These are phyloP conservation scores for Aquilaria sinensis DNA, from an alignment of 345 rosid genomes.

Conservation along the genomic window DNA sequence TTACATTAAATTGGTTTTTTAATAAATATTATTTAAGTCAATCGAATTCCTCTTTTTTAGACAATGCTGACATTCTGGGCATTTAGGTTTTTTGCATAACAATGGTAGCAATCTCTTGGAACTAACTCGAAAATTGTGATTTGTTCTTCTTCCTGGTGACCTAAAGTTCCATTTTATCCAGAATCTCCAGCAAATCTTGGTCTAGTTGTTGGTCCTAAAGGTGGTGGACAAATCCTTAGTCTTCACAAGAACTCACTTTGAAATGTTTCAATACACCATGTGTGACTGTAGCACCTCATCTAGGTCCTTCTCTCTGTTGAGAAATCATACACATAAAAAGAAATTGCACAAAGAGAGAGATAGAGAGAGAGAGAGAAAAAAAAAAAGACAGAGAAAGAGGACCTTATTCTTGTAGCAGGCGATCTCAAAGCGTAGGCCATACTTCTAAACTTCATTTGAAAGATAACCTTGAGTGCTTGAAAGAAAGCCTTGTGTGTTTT, in stretches of 20 bases:
- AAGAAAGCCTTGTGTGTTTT: no score
- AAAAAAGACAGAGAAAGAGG: conserved; percentile 36
- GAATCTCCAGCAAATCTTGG: conserved; percentile 78
- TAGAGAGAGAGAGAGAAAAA: neutral
- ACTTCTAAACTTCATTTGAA: conserved; percentile 26
- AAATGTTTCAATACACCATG: conserved; percentile 81
- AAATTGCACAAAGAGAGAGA: neutral
- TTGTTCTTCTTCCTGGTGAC: conserved; percentile 97
- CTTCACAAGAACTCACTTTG: conserved; percentile 90
- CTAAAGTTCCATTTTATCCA: conserved; percentile 97
- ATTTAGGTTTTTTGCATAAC: conserved; percentile 91
- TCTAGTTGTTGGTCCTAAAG: conserved; percentile 77
- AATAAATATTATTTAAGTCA: no score
- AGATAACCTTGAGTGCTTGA: no score
- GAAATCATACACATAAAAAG: conserved; percentile 2
- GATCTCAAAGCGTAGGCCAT: conserved; percentile 87
- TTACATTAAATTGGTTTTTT: no score
- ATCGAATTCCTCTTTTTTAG: conserved; percentile 54
- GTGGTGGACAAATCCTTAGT: conserved; percentile 58
- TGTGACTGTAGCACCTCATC: conserved; percentile 97
- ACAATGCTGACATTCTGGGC: conserved; percentile 54
- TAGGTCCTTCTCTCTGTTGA: conserved; percentile 74
- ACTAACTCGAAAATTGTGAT: conserved; percentile 81
- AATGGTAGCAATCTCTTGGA: conserved; percentile 88
- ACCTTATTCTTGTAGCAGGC: conserved; percentile 98